Percentiles rank a stretch among this genome's conserved stretches.
phyloP scores from a whole-genome alignment of 108 stramenopile species.

The Fragilariopsis cylindrus region DNA sequence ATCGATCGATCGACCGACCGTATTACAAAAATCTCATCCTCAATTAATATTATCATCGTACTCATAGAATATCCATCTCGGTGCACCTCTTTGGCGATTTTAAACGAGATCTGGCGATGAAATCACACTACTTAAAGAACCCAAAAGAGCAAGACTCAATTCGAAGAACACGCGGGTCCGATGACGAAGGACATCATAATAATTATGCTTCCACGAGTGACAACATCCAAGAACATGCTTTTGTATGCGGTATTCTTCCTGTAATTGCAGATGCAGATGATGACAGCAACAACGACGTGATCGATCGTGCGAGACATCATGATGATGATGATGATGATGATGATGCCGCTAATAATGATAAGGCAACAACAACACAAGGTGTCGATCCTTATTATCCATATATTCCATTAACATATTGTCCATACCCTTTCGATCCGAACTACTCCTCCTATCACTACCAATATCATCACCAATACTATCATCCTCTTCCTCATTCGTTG shows the following conservation, averaged over 20 bases:
- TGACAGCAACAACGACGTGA: not conserved
- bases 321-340: not conserved
- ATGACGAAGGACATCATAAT: not conserved
- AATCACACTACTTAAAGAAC: not conserved
- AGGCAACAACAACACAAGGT: not conserved
- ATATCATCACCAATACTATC: too few species aligned
- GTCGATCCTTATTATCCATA: not conserved
- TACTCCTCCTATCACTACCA: not conserved
- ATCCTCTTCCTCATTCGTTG: too few species aligned
- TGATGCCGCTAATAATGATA: not conserved
- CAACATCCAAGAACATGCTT: not conserved
- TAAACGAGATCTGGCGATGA: constrained; percentile 11
- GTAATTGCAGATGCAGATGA: not conserved
- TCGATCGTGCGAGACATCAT: too few species aligned
- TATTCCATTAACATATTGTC: not conserved
- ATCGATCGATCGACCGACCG: too few species aligned
- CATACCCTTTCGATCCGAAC: not conserved
- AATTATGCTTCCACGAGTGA: not conserved
- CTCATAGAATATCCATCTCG: not conserved
- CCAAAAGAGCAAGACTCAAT: constrained; percentile 5
- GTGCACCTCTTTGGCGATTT: constrained; percentile 20
- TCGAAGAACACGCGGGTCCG: not conserved
- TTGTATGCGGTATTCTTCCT: not conserved
- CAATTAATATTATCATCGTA: too few species aligned
- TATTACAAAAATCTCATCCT: too few species aligned